Evolutionary conservation across 2,329 filamentous ascomycete species (phyloP).

Genomic region (Sarocladiaceae sp.): DNA sequence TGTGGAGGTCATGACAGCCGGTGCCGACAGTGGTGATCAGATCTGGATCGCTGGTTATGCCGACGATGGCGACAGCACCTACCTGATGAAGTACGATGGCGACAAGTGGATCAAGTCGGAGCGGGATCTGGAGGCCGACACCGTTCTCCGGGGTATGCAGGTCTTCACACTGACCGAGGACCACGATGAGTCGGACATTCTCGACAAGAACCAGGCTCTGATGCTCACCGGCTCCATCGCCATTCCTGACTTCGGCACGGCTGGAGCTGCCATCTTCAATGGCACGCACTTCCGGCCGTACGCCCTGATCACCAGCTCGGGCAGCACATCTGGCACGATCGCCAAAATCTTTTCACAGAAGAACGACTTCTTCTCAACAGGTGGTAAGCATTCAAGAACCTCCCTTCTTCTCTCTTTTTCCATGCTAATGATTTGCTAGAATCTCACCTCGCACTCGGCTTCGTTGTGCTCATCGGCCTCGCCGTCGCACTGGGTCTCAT

Average conservation of each 20-base stretch:
- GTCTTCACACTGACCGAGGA: slow-evolving; percentile 67
- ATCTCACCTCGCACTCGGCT: slow-evolving; percentile 62
- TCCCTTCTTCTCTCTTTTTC: slow-evolving; percentile 41
- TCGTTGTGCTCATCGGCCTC: slow-evolving; percentile 76
- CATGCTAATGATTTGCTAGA: slow-evolving; percentile 27
- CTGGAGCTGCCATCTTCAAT: slow-evolving; percentile 84
- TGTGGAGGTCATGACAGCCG: slow-evolving; percentile 70
- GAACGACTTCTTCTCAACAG: slow-evolving; percentile 65
- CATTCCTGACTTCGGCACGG: slow-evolving; percentile 71
- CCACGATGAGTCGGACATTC: slow-evolving; percentile 60
- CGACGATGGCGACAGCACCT: slow-evolving; percentile 60
- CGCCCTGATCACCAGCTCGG: slow-evolving; percentile 66
- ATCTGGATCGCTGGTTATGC: slow-evolving; percentile 80
- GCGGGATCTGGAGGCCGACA: slow-evolving; percentile 58
- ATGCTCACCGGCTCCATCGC: slow-evolving; percentile 81
- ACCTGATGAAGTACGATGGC: slow-evolving; percentile 79
- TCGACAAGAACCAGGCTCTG: slow-evolving; percentile 66
- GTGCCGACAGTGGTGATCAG: slow-evolving; percentile 65
- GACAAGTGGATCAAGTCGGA: slow-evolving; percentile 64
- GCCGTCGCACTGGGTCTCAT: slow-evolving; percentile 74
- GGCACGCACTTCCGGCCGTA: slow-evolving; percentile 76
- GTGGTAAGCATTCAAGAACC: slow-evolving; percentile 16
- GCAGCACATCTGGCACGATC: slow-evolving; percentile 67
- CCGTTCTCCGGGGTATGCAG: slow-evolving; percentile 74
- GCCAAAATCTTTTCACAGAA: slow-evolving; percentile 81